These are phyloP conservation scores for Ceratobasidium sp. DNA, from an alignment of 1,284 basidiomycete genomes.

Conservation along the genomic window DNA sequence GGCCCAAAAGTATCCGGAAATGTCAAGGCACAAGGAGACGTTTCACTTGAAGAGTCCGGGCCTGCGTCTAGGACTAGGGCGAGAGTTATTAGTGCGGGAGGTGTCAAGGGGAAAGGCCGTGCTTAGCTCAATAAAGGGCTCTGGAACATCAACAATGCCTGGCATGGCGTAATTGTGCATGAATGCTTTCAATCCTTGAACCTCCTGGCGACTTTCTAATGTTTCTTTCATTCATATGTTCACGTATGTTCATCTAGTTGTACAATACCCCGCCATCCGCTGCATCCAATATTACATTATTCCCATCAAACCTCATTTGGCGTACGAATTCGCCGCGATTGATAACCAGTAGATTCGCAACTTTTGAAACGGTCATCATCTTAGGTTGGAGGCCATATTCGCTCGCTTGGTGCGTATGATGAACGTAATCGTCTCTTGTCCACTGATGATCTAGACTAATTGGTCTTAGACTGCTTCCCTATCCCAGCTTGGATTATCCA, in stretches of 20 bases:
- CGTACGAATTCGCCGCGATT: no score
- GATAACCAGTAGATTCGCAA: no score
- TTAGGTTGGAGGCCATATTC: no score
- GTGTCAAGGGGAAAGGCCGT: conserved; percentile 9
- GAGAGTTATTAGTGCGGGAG: background rate
- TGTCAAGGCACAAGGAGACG: background rate
- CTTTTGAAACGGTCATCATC: no score
- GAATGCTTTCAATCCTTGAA: background rate
- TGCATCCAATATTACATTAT: no score
- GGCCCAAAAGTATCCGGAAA: background rate
- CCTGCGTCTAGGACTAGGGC: conserved; percentile 29
- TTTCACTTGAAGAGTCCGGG: background rate
- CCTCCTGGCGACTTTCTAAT: background rate
- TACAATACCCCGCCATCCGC: no score
- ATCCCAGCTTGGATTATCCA: no score
- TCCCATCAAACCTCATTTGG: no score
- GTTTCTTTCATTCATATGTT: background rate
- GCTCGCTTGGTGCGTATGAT: no score
- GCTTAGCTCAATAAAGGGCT: background rate
- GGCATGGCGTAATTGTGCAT: background rate
- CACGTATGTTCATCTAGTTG: background rate
- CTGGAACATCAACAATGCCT: background rate
- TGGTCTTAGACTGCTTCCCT: no score
- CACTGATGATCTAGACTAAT: no score
- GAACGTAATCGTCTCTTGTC: no score